Conservation (phyloP, 345 rosid species). For the Salix exigua region DNA sequence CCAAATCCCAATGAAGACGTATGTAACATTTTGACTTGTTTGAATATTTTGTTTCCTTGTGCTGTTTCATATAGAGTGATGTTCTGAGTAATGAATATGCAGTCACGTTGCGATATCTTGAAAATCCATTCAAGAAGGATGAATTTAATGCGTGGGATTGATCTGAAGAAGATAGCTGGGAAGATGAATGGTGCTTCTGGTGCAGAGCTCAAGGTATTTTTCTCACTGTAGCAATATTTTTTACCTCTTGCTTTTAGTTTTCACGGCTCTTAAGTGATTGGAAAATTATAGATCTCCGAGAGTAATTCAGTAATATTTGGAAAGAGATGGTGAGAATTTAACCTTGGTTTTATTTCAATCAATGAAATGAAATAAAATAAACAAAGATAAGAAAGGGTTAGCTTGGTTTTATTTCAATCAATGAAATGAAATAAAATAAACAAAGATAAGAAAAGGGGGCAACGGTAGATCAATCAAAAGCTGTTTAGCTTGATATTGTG, state of each 20-base stretch:
- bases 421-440: neutral
- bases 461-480: neutral
- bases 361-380: neutral
- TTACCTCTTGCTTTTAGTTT: neutral
- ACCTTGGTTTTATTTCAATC: neutral
- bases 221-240: neutral
- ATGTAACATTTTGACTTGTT: neutral
- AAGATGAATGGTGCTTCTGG: slow-evolving; percentile 99
- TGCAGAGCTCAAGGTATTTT: slow-evolving; percentile 89
- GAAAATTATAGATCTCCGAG: neutral
- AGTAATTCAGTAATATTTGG: neutral
- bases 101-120: slow-evolving; percentile 90
- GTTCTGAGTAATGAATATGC: slow-evolving; percentile 25
- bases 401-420: neutral
- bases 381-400: neutral
- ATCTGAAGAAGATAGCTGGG: slow-evolving; percentile 94
- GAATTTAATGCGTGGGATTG: slow-evolving; percentile 98
- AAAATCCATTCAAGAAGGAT: slow-evolving; percentile 96
- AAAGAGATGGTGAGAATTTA: neutral
- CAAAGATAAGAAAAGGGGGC: neutral
- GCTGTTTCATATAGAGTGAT: neutral
- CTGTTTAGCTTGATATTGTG: neutral
- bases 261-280: neutral
- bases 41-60: neutral
- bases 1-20: slow-evolving; percentile 93